phyloP scores from a whole-genome alignment of 805 yeast genomes.

The Ogataea siamensis region DNA sequence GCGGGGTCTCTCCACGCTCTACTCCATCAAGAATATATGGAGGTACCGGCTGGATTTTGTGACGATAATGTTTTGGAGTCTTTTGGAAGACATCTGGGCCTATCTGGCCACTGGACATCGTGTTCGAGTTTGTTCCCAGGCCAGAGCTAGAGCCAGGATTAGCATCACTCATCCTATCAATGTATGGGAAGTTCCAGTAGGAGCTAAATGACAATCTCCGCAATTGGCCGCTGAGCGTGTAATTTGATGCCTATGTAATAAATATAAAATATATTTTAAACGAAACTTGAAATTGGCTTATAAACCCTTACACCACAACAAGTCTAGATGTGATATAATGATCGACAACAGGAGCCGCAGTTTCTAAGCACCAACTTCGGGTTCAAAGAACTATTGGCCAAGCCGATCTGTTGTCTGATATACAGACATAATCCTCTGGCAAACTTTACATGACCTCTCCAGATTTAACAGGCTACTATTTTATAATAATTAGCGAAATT shows the following conservation, averaged over 20 bases:
- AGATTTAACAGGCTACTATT: too few relatives aligned
- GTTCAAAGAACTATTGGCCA: too few relatives aligned
- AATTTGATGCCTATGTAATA: too few relatives aligned
- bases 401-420: too few relatives aligned
- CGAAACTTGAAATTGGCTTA: neutral
- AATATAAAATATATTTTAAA: too few relatives aligned
- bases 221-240: too few relatives aligned
- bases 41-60: slow-evolving; percentile 44
- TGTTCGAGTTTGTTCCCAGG: slow-evolving; percentile 12
- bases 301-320: slow-evolving; percentile 2
- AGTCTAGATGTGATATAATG: neutral
- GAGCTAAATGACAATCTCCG: too few relatives aligned
- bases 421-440: too few relatives aligned
- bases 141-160: slow-evolving; percentile 7
- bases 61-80: slow-evolving; percentile 22
- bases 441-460: too few relatives aligned
- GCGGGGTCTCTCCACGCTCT: slow-evolving; percentile 24
- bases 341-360: too few relatives aligned
- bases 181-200: neutral
- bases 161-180: neutral
- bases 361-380: too few relatives aligned
- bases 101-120: slow-evolving; percentile 12
- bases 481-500: too few relatives aligned
- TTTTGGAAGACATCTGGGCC: slow-evolving; percentile 18
- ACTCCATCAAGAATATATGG: slow-evolving; percentile 58